phyloP scores from a whole-genome alignment of 176 grass and related monocot genomes.

The Paspalum notatum region DNA sequence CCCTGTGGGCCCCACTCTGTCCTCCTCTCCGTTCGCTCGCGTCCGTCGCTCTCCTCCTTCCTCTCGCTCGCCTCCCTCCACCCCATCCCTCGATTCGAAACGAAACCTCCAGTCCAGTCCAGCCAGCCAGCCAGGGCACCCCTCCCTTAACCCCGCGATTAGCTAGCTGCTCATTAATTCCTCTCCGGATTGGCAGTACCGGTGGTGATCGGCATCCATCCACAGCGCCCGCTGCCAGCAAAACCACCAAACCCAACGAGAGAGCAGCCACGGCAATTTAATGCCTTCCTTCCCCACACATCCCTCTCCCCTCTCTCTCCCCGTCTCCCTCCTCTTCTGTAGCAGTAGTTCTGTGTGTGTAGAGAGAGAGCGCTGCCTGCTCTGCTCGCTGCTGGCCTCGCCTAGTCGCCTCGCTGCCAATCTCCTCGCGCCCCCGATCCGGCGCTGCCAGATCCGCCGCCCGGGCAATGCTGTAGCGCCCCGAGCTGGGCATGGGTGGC shows the following conservation, averaged over 20 bases:
- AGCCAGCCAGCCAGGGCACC: too few species aligned
- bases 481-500: constrained; percentile 16
- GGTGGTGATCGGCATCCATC: constrained; percentile 22
- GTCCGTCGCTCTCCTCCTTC: too few species aligned
- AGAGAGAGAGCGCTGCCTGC: not conserved
- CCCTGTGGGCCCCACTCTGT: too few species aligned
- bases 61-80: not conserved
- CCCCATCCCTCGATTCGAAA: not conserved
- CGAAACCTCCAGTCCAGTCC: fast-evolving
- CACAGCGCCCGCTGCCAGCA: not conserved
- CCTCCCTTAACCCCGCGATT: constrained; percentile 25
- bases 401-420: not conserved
- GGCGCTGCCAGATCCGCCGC: constrained; percentile 40
- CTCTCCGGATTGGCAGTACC: constrained; percentile 4
- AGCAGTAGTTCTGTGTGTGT: too few species aligned
- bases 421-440: constrained; percentile 13
- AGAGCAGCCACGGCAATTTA: constrained; percentile 50
- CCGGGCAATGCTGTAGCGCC: constrained; percentile 40
- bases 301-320: not conserved
- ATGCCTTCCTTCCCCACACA: constrained; percentile 26
- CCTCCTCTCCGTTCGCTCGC: too few species aligned
- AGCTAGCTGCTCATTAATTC: constrained; percentile 44
- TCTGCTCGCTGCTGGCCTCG: not conserved
- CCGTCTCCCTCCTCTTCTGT: not conserved
- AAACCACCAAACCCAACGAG: constrained; percentile 32